Base-by-base conservation (phyloP, 1,284 basidiomycete genomes). In the Leccinum subrobustum region DNA sequence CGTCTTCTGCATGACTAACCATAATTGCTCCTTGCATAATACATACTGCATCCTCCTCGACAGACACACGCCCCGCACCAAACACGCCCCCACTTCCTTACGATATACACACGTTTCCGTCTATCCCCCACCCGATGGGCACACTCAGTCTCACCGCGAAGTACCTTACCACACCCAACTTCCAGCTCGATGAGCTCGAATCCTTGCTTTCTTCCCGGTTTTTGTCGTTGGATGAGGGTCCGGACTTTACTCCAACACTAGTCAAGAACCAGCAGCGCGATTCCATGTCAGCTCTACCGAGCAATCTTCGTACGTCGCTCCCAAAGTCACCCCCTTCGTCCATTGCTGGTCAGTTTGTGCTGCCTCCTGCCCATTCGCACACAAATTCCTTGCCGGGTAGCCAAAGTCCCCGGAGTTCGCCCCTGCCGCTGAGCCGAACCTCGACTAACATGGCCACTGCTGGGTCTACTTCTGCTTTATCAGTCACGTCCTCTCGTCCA, bases 181-280 rank as follows among this genome's bases (percentile, higher is more conserved):
- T 92, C 76, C 80, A 84, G 63, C 75, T 91, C 31, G 89, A 91
- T 70, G 86, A 88, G 61, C 79, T 87, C 37, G 91, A 92, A 73
- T 86, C 85, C 2, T 74, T 92, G 3, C 77, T 92, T 11, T 88
- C 87, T 2, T 88, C 85, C 3, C 79, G 84, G n/a, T 89, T 92
- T 69, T 78, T 89, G 29, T 86, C 83, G 2, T 78, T 85, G 50
- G 79, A 83, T 56, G 81, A 79, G 66, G 79, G 86, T 33, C 81
- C 75, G 1, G 80, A 82, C 35, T 88, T 88, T 67, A 84, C 85
- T 7, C 87, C 86, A 1, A 90, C 88, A 0, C 77, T 89, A 14
- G 74, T 72, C 31, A 82, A 77, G 78, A 81, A 83, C 64, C 79
- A 80, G 58, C 83, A 84, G 59, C 75, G 81, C 14, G 79, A 83